Evolutionary conservation across 805 yeast species (phyloP).

Genomic region (Myxozyma monticola): DNA sequence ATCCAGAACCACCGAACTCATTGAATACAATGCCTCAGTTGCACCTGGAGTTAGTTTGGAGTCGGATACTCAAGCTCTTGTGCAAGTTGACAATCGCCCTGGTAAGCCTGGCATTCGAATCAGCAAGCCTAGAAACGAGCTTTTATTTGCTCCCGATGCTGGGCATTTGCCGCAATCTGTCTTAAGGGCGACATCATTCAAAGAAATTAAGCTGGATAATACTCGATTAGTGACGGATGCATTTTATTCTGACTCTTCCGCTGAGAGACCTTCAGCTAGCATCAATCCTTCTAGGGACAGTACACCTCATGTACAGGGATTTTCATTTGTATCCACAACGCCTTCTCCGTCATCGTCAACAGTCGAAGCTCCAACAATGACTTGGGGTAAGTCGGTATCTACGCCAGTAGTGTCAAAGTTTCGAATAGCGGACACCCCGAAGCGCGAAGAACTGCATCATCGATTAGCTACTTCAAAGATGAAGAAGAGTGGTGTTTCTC

Average conservation of each 20-base stretch:
- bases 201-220: conserved; percentile 12
- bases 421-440: conserved; percentile 20
- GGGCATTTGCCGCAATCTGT: background rate
- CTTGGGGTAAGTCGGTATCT: conserved; percentile 11
- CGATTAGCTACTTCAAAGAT: no score
- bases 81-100: conserved; percentile 10
- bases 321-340: conserved; percentile 15
- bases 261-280: background rate
- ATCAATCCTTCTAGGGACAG: background rate
- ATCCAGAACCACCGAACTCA: background rate
- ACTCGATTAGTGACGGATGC: conserved; percentile 15
- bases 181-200: conserved; percentile 2
- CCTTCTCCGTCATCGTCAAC: conserved; percentile 25
- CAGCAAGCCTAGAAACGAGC: conserved; percentile 13
- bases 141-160: conserved; percentile 13
- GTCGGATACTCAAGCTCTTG: background rate
- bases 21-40: no score
- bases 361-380: conserved; percentile 21
- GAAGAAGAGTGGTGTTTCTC: no score
- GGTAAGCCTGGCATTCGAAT: conserved; percentile 12
- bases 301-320: conserved; percentile 20
- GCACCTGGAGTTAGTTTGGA: no score
- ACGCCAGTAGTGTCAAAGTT: conserved; percentile 10
- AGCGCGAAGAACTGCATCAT: conserved; percentile 27
- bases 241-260: background rate